Base-by-base conservation (phyloP, 2,329 filamentous ascomycete genomes). In the Tolypocladium inflatum region DNA sequence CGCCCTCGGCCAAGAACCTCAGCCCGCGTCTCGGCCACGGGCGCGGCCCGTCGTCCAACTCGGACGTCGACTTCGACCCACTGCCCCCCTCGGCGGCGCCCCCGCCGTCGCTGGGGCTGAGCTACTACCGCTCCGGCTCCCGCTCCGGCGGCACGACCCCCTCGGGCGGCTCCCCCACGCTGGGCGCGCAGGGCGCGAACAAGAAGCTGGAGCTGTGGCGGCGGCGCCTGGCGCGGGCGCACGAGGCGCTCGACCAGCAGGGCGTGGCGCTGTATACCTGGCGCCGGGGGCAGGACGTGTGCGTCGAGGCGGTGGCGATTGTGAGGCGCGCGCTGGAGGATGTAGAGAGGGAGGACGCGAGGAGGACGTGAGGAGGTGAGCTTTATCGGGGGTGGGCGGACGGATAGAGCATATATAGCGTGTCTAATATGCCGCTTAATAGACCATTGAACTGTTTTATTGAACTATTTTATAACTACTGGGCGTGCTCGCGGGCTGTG, bases 201-300 rank as follows among this genome's bases (percentile, higher is more conserved):
- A 90, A 88, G 73, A 87, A 89, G 63, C 76, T 91, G 57, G 86
- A 87, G 60, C 67, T 91, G 54, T 94, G 89, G 90, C 78, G 80
- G 61, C 80, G 85, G 58, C 76, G 90, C 45, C 82, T 89, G 74
- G 80, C 80, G 48, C 76, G 82, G 51, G 89, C 89, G 4, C 84
- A 88, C 62, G 75, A 84, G 37, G 71, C 76, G 43, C 76, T 93
- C 11, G 81, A 83, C n/a, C 74, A 77, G 6, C 76, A 85, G 43
- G 87, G 87, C 4, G 87, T 94, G 1, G 74, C 80, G 62, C 68
- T 94, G 41, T 83, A 88, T 62, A 90, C 82, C 23, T 94, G 90
- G 90, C 79, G 87, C 48, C 81, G 80, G 13, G 90, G 90, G 0
- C 76, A 79, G 35, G 90, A 94, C 73, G 87, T 90, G 9, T 77